Evolutionary conservation across 164 flowering plant genomes (phyloP).

Genomic region (Cinnamomum micranthum): DNA sequence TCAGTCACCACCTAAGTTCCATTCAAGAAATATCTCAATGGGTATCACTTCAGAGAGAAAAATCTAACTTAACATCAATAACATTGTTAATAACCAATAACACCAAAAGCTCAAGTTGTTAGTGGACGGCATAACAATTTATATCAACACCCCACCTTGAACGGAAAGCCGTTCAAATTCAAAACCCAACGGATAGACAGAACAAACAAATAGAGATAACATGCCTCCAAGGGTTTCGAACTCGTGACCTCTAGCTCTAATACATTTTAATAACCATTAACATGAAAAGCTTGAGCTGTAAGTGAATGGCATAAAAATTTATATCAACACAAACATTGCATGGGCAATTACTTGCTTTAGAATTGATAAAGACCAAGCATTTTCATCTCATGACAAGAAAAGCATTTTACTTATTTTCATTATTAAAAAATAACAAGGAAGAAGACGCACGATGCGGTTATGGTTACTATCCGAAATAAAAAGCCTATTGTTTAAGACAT

Average conservation of each 20-base stretch:
- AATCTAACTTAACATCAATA: not conserved
- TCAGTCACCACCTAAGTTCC: constrained; percentile 81
- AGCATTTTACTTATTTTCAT: not conserved
- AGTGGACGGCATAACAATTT: no score
- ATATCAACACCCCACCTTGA: no score
- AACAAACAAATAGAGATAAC: no score
- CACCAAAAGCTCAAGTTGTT: no score
- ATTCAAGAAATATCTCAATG: constrained; percentile 6
- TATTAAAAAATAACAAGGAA: not conserved
- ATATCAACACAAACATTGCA: not conserved
- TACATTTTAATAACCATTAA: no score
- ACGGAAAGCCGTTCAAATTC: no score
- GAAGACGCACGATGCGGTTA: constrained; percentile 70
- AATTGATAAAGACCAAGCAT: not conserved
- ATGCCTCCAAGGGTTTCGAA: no score
- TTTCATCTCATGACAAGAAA: not conserved
- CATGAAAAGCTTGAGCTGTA: no score
- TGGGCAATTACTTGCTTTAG: not conserved
- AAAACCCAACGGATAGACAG: no score
- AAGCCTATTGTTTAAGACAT: constrained; percentile 75
- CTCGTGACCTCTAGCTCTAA: no score
- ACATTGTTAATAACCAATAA: not conserved
- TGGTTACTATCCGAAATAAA: constrained; percentile 98
- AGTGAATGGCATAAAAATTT: not conserved
- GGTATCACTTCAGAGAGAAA: not conserved